phyloP scores from a whole-genome alignment of 2,329 filamentous ascomycete genomes.

The Cladobotryum protrusum region DNA sequence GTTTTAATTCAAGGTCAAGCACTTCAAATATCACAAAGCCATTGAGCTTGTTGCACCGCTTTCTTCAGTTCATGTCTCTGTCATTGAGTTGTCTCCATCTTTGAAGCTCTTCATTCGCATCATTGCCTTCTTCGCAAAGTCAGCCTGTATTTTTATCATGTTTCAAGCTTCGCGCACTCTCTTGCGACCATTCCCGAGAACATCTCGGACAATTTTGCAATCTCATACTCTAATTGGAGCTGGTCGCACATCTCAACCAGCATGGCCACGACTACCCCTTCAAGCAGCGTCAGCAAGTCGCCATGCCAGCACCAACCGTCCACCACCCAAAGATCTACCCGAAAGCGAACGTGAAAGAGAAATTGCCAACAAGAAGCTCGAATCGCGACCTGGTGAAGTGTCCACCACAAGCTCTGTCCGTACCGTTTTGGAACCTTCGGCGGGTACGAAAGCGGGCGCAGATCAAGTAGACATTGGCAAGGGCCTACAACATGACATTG shows the following conservation, averaged over 20 bases:
- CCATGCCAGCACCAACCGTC: constrained; percentile 12
- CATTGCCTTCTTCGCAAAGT: not conserved
- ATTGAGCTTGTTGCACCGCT: no score
- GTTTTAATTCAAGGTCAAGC: not conserved
- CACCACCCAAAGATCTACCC: constrained; percentile 26
- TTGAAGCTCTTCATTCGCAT: not conserved
- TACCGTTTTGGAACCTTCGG: constrained; percentile 38
- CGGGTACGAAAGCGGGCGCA: constrained; percentile 19
- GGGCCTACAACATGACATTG: constrained; percentile 46
- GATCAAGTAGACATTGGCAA: constrained; percentile 14
- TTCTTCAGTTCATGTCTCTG: not conserved
- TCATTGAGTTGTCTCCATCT: not conserved
- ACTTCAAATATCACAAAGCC: no score
- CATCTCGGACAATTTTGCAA: not conserved
- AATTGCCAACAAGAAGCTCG: constrained; percentile 48
- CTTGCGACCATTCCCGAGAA: constrained; percentile 1
- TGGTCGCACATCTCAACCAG: constrained; percentile 13
- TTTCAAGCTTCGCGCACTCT: constrained; percentile 20
- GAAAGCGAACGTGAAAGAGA: constrained; percentile 52
- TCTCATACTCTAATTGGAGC: constrained; percentile 14
- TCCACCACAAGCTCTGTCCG: constrained; percentile 51
- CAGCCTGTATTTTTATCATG: constrained; percentile 17
- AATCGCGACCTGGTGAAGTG: constrained; percentile 54
- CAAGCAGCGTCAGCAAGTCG: not conserved
- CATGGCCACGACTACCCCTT: constrained; percentile 10